Conservation (phyloP, 495 filamentous ascomycete species). For the Podospora appendiculata region DNA sequence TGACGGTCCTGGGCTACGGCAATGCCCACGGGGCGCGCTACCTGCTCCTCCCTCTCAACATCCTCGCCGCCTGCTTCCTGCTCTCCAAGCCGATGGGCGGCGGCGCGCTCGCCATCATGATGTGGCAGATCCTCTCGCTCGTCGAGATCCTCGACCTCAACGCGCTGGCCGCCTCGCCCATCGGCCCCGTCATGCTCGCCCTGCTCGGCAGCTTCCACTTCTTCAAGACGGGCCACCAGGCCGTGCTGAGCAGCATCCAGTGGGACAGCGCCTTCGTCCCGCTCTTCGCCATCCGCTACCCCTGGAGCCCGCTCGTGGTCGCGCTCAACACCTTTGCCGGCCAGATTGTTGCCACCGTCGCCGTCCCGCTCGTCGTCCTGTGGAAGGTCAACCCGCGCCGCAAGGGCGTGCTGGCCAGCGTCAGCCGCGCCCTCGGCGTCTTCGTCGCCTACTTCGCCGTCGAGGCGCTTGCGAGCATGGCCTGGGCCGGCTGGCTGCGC, state of each 20-base stretch:
- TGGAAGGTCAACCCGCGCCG: slow-evolving; percentile 69
- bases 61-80: slow-evolving; percentile 65
- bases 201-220: slow-evolving; percentile 85
- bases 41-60: slow-evolving; percentile 72
- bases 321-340: slow-evolving; percentile 81
- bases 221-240: slow-evolving; percentile 98
- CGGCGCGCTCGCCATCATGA: slow-evolving; percentile 67
- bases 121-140: slow-evolving; percentile 80
- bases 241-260: slow-evolving; percentile 78
- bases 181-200: slow-evolving; percentile 79
- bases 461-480: slow-evolving; percentile 72
- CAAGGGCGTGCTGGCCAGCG: slow-evolving; percentile 55
- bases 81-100: slow-evolving; percentile 93
- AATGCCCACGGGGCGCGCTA: slow-evolving; percentile 90
- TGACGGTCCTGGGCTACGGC: slow-evolving; percentile 83
- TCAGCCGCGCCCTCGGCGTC: slow-evolving; percentile 60
- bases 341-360: slow-evolving; percentile 71
- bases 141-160: slow-evolving; percentile 83
- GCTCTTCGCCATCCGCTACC: slow-evolving; percentile 72
- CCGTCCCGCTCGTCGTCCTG: slow-evolving; percentile 72
- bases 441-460: slow-evolving; percentile 76
- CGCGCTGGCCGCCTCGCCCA: slow-evolving; percentile 53
- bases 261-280: slow-evolving; percentile 98
- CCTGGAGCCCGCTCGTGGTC: slow-evolving; percentile 78
- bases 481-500: slow-evolving; percentile 78